Base-by-base conservation (phyloP, 2,329 filamentous ascomycete genomes). In the Colletotrichum navitas region DNA sequence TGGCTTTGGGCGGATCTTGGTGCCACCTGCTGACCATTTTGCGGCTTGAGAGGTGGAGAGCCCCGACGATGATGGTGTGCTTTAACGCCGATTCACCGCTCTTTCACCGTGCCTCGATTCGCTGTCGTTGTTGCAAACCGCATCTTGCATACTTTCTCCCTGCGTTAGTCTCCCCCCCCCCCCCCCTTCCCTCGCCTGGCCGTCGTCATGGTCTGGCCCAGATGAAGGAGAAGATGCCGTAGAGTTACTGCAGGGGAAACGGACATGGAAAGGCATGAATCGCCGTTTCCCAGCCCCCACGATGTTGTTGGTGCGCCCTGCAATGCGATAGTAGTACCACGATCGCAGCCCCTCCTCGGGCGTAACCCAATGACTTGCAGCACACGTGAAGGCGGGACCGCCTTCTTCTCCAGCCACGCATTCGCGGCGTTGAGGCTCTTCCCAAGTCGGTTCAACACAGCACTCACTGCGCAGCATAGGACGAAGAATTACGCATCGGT, bases 311-410 rank as follows among this genome's bases (percentile, higher is more conserved):
- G 51, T 43, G 21, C 58, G n/a, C 36, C 11, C 32, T 65, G 54
- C 54, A 14, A 21, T 26, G 61, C 43, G 26, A 18, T 69, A 12
- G 29, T 26, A 47, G 8, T 64, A 4, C 21, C 43, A 12, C 43
- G 21, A 24, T 32, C 32, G 11, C 24, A 10, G 26, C 67, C 67
- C 67, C 67, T 70, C 47, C n/a, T 32, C 18, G 29, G 32, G 24
- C 55, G 63, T 29, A 67, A 71, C 56, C n/a, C n/a, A 58, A 71
- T 67, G 68, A 67, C 68, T 71, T 67, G 56, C 68, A 71, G 47
- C 41, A 12, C 18, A 24, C 29, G 66, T 43, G 26, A 58, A 10
- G 32, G 32, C 43, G 41, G 47, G 24, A 39, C 5, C 34, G 14
- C 12, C 12, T 32, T 49, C 21, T 26, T 62, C 47, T 43, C 56